A percentile compares a stretch with the other conserved stretches of the same genome.
These are phyloP conservation scores for Schoenoplectus tabernaemontani DNA, from an alignment of 202 grass and related monocot species.

Conservation along the genomic window DNA sequence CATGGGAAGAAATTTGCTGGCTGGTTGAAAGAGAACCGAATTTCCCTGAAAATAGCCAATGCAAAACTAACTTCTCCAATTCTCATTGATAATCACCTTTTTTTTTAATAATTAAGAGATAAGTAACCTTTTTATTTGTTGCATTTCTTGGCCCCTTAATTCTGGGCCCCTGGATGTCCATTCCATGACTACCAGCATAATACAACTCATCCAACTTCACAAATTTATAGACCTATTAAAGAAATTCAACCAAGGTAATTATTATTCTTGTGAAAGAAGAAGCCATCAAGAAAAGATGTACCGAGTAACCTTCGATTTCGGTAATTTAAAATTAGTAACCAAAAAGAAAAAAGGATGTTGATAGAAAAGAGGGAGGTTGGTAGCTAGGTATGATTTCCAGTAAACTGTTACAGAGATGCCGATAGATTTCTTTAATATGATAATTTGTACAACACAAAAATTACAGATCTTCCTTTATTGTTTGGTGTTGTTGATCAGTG, in stretches of 20 bases:
- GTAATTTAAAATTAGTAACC: not conserved
- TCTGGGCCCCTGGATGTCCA: slow-evolving; percentile 70
- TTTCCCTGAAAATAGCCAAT: not conserved
- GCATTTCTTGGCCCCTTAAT: slow-evolving; percentile 17
- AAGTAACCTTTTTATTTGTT: slow-evolving; percentile 25
- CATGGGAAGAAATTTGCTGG: slow-evolving; percentile 61
- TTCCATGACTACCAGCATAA: slow-evolving; percentile 86
- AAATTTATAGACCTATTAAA: slow-evolving; percentile 48
- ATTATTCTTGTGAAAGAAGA: not conserved
- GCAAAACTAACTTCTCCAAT: not conserved
- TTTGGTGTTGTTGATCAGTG: not conserved
- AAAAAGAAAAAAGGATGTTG: not conserved
- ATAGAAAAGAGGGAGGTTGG: not conserved
- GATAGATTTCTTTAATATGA: not conserved
- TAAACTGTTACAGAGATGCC: not conserved
- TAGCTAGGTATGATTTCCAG: not conserved
- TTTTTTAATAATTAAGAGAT: not conserved
- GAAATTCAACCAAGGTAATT: not conserved
- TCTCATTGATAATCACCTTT: not conserved
- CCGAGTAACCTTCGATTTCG: not conserved
- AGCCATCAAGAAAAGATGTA: not conserved
- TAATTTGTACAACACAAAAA: not conserved
- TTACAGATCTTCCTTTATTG: not conserved
- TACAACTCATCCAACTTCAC: slow-evolving; percentile 58
- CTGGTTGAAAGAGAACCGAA: slow-evolving; percentile 66